Evolutionary conservation across 2,329 filamentous ascomycete genomes (phyloP).

Genomic region (Gnomoniopsis sp.): DNA sequence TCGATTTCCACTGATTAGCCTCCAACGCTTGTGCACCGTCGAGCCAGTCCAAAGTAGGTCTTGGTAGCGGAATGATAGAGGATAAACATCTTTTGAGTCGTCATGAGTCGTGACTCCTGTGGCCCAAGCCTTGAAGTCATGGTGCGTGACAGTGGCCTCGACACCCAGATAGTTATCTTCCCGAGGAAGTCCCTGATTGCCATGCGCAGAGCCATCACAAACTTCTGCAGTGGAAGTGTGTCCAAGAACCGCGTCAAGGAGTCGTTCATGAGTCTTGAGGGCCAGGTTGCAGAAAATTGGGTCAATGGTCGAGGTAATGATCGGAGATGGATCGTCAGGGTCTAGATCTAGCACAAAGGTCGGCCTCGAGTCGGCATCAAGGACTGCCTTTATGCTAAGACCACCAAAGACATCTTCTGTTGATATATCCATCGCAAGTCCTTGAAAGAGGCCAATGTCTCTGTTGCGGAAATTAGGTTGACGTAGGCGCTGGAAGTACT

Average conservation of each 20-base stretch:
- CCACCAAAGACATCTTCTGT: slow-evolving; percentile 21
- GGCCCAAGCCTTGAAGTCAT: slow-evolving; percentile 38
- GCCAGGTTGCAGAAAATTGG: slow-evolving; percentile 35
- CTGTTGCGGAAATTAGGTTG: slow-evolving; percentile 7
- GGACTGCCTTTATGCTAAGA: slow-evolving; percentile 27
- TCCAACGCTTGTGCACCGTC: slow-evolving; percentile 36
- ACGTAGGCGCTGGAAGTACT: background rate
- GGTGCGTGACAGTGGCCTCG: slow-evolving; percentile 23
- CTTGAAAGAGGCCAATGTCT: background rate
- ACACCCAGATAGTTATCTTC: background rate
- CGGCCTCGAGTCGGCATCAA: slow-evolving; percentile 34
- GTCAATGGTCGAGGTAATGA: slow-evolving; percentile 21
- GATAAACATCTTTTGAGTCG: slow-evolving; percentile 42
- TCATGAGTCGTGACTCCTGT: slow-evolving; percentile 39
- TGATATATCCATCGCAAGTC: slow-evolving; percentile 3
- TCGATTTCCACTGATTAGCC: slow-evolving; percentile 38
- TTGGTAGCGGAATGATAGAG: slow-evolving; percentile 34
- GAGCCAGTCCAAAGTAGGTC: slow-evolving; percentile 35
- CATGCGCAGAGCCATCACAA: background rate
- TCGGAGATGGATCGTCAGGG: slow-evolving; percentile 27
- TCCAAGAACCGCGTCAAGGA: slow-evolving; percentile 27
- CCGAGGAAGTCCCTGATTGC: background rate
- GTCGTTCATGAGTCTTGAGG: slow-evolving; percentile 30
- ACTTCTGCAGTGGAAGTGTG: background rate
- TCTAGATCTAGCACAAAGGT: slow-evolving; percentile 37